phyloP scores from a whole-genome alignment of 2,329 filamentous ascomycete species.

The Amauroascus verrucosus region DNA sequence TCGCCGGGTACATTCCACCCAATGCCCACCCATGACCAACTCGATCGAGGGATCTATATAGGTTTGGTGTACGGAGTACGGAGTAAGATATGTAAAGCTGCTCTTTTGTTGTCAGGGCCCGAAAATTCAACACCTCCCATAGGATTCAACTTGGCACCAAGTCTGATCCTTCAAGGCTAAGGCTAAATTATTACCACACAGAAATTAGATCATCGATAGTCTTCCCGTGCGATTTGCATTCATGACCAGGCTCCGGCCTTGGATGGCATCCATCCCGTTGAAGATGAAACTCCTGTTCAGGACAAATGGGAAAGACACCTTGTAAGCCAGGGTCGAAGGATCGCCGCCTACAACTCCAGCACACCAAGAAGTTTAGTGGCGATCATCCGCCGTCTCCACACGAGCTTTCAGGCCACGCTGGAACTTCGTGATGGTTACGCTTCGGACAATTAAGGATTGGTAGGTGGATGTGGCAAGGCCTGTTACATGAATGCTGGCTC shows the following conservation, averaged over 20 bases:
- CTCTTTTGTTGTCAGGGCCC: too few relatives aligned
- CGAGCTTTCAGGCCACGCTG: neutral
- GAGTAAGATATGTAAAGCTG: too few relatives aligned
- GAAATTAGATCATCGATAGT: neutral
- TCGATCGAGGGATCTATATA: too few relatives aligned
- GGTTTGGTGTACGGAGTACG: too few relatives aligned
- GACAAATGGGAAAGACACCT: neutral
- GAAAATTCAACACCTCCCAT: too few relatives aligned
- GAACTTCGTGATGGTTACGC: neutral
- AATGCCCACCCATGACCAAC: too few relatives aligned
- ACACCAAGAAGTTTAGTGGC: neutral
- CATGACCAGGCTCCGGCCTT: neutral
- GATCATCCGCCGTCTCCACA: constrained; percentile 3
- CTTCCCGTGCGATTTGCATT: too few relatives aligned
- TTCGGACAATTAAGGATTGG: neutral
- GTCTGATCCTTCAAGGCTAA: too few relatives aligned
- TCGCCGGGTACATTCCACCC: too few relatives aligned
- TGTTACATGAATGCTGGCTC: neutral
- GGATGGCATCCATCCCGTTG: neutral
- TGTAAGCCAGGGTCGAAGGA: neutral
- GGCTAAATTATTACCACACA: too few relatives aligned
- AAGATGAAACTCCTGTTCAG: neutral
- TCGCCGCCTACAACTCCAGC: neutral
- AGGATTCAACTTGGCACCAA: too few relatives aligned
- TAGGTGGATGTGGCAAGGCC: neutral